These are phyloP conservation scores for Yamadazyma membranifaciens DNA, from an alignment of 1,139 yeast species.

Conservation along the genomic window DNA sequence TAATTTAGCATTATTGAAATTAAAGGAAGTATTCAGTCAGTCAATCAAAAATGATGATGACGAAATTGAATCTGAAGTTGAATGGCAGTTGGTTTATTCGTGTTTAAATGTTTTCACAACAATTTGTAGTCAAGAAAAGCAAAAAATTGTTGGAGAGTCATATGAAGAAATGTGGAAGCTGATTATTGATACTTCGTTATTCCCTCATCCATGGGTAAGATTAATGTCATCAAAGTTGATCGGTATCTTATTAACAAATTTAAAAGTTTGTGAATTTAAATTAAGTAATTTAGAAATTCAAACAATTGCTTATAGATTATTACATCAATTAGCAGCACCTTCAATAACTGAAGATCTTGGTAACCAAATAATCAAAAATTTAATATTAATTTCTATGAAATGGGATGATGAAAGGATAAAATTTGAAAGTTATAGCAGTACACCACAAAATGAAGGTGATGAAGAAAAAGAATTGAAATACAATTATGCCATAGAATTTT, in stretches of 20 bases:
- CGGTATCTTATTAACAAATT: conserved; percentile 47
- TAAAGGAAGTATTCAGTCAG: conserved; percentile 35
- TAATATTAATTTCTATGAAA: conserved; percentile 57
- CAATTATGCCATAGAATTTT: conserved; percentile 57
- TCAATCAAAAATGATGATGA: conserved; percentile 29
- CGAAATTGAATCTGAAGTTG: conserved; percentile 29
- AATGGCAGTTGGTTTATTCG: conserved; percentile 80
- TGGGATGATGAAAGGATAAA: conserved; percentile 55
- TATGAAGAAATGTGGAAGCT: conserved; percentile 49
- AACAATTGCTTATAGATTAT: conserved; percentile 60
- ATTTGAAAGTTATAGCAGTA: conserved; percentile 24
- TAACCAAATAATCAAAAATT: conserved; percentile 62
- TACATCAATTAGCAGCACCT: conserved; percentile 84
- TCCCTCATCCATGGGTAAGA: conserved; percentile 93
- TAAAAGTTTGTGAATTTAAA: conserved; percentile 32
- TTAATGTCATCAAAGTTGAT: conserved; percentile 63
- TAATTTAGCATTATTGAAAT: conserved; percentile 33
- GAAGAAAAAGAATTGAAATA: conserved; percentile 24
- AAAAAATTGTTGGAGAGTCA: conserved; percentile 26
- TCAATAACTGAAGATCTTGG: conserved; percentile 64
- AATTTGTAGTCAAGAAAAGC: conserved; percentile 29
- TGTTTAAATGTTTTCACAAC: conserved; percentile 56
- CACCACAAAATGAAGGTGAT: conserved; percentile 18
- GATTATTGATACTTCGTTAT: conserved; percentile 58
- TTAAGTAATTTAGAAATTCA: conserved; percentile 48